phyloP scores from a whole-genome alignment of 148 eudicot species.

The Diospyros kaki region DNA sequence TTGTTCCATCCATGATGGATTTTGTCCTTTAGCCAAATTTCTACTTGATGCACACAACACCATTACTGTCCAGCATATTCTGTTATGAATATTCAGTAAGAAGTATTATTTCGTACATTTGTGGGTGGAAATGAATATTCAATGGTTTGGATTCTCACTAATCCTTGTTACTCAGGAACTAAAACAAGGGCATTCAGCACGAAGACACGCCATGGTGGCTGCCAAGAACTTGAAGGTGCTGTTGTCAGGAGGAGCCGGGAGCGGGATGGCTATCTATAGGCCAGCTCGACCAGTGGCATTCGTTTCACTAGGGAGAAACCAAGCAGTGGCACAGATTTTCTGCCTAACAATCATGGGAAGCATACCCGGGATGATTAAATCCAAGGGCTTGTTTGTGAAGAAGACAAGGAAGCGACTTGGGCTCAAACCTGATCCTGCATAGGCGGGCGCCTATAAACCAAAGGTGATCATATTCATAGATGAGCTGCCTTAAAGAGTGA shows the following conservation, averaged over 20 bases:
- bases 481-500: no score
- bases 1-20: no score
- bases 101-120: no score
- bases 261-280: conserved; percentile 25
- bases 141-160: no score
- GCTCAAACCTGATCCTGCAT: conserved; percentile 7
- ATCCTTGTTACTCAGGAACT: conserved; percentile 29
- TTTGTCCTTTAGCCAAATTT: no score
- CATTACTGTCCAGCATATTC: no score
- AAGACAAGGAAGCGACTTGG: conserved; percentile 36
- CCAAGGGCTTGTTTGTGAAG: conserved; percentile 50
- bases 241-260: conserved; percentile 24
- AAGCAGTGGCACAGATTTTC: conserved; percentile 37
- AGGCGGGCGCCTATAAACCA: no score
- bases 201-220: conserved; percentile 39
- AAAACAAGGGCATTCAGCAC: conserved; percentile 51
- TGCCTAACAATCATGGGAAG: conserved; percentile 35
- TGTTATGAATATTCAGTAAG: no score
- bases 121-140: no score
- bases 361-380: conserved; percentile 48
- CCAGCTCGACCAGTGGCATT: conserved; percentile 39
- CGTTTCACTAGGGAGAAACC: conserved; percentile 45
- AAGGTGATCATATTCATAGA: no score
- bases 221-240: conserved; percentile 39
- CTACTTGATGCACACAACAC: no score